Base-by-base conservation (phyloP, 768 basidiomycete genomes). In the Calocybe gangraenosa region DNA sequence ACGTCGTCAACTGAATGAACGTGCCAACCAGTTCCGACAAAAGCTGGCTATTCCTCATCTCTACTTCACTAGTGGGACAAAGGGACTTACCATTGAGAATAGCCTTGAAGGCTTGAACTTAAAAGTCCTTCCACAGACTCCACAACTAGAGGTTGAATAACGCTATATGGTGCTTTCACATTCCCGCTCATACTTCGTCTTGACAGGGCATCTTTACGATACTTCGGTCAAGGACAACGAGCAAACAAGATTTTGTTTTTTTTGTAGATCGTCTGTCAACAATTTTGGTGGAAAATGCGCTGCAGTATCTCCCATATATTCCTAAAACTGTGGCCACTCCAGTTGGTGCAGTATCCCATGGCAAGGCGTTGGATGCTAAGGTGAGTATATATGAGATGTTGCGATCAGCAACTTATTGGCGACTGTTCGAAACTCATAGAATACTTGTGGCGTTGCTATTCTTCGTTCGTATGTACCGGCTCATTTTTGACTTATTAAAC, bases 201-300 rank as follows among this genome's bases (percentile, higher is more conserved):
- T n/a, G n/a, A n/a, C 51, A 95, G 91, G 93, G 92, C 0, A 93
- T 97, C 5, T 86, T 85, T 60, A 97, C 95, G 0, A 82, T 88
- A 19, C 58, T 99, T 17, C 78, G 95, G 7, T 84, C 92, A 54
- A 69, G 67, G 44, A 74, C 66, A n/a, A 84, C 88, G 0, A 67
- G 67, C 10, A 72, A 83, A 14, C 87, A 88, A 54, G 92, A 97
- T 58, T 98, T 97, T 57, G 82, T 97, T 31, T 95, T 96, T 70
- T 92, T 92, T 58, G 80, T 81, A 0, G 92, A 96, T 60, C 77
- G 95, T 14, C 68, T 98, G 1, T 80, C 94, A 0, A 92, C 90
- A 0, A 64, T 91, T 15, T 65, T 98, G 18, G 80, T 89, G 3
- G 95, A 98, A 64, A 76, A 82, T 59, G 91, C 92, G 0, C 70